phyloP scores from a whole-genome alignment of 108 stramenopile genomes.

The Tribonema minus region DNA sequence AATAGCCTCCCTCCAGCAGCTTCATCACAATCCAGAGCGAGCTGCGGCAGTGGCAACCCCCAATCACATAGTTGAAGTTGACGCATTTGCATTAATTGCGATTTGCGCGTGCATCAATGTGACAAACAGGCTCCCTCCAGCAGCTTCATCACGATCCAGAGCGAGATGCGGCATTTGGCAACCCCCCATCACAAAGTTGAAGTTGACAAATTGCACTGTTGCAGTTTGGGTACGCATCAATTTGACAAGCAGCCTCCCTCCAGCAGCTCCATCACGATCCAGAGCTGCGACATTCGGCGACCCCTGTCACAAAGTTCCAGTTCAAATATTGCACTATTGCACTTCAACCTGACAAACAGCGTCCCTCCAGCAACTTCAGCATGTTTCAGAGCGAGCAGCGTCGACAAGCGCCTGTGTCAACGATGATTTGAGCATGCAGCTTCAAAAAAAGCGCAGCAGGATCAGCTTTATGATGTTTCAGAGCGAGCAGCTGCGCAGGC shows the following conservation, averaged over 20 bases:
- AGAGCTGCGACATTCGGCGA: neutral
- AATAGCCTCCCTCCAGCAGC: constrained; percentile 49
- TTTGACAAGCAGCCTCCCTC: constrained; percentile 53
- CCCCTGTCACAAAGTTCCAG: too few relatives aligned
- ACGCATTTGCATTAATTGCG: too few relatives aligned
- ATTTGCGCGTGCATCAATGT: neutral
- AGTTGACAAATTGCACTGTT: too few relatives aligned
- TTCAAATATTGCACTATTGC: neutral
- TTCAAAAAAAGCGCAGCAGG: too few relatives aligned
- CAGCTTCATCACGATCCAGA: neutral
- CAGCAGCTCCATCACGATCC: constrained; percentile 54
- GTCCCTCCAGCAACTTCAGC: neutral
- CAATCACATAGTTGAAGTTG: too few relatives aligned
- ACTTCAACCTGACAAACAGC: neutral
- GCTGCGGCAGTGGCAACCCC: neutral
- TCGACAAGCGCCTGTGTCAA: too few relatives aligned
- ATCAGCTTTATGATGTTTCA: too few relatives aligned
- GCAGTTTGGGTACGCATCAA: too few relatives aligned
- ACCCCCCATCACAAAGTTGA: too few relatives aligned
- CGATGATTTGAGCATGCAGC: too few relatives aligned
- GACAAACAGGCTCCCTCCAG: neutral
- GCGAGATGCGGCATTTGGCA: too few relatives aligned
- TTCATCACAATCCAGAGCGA: constrained; percentile 52
- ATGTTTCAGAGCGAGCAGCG: neutral
- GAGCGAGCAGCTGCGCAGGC: too few relatives aligned